phyloP scores from a whole-genome alignment of 805 yeast genomes.

The Scheffersomyces ergatensis region DNA sequence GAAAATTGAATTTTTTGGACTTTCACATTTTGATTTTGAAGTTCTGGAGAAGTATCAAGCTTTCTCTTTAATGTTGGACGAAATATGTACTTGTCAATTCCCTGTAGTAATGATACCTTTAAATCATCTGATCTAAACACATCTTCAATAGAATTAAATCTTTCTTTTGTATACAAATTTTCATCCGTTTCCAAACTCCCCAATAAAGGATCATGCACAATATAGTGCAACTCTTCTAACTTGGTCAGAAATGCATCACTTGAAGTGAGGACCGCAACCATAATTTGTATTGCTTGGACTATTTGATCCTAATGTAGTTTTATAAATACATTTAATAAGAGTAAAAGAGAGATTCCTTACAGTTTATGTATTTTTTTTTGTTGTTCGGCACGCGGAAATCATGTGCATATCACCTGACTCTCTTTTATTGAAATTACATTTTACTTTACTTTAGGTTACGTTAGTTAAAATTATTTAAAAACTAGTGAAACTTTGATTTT shows the following conservation, averaged over 20 bases:
- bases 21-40: slow-evolving; percentile 1
- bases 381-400: no score
- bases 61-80: slow-evolving; percentile 6
- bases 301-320: no score
- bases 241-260: background rate
- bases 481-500: no score
- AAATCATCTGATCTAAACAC: background rate
- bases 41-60: slow-evolving; percentile 3
- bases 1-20: background rate
- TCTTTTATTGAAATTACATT: no score
- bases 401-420: no score
- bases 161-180: background rate
- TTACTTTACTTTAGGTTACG: no score
- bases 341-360: no score
- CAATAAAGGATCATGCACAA: background rate
- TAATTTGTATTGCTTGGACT: no score
- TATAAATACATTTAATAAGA: no score
- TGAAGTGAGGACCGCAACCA: no score
- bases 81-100: slow-evolving; percentile 7
- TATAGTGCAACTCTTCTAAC: background rate
- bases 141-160: background rate
- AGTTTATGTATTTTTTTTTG: no score
- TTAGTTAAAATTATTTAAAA: no score
- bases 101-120: background rate
- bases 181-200: background rate